phyloP scores from a whole-genome alignment of 2,329 filamentous ascomycete species.

The Stagonosporopsis tanaceti region DNA sequence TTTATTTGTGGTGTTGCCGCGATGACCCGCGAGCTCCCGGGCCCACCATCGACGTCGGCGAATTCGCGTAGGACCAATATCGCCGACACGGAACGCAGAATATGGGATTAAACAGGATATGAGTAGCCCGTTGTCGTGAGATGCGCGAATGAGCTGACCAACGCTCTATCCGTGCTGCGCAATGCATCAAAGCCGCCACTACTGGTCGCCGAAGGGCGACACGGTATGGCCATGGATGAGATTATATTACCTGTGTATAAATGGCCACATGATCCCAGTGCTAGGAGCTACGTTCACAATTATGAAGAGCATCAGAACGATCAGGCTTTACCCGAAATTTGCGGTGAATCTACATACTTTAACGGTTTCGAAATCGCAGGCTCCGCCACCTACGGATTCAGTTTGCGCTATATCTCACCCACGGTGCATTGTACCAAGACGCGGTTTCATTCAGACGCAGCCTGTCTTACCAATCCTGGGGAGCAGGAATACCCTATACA shows the following conservation, averaged over 20 bases:
- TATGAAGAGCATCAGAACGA: not conserved
- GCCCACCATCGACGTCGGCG: constrained; percentile 7
- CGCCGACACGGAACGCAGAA: constrained; percentile 7
- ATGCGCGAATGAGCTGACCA: not conserved
- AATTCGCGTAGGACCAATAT: constrained; percentile 6
- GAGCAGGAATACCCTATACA: no score
- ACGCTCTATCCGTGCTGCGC: not conserved
- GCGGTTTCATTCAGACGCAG: not conserved
- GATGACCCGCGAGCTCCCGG: not conserved
- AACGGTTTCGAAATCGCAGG: not conserved
- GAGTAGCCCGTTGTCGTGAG: not conserved
- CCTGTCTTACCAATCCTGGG: no score
- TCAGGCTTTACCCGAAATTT: not conserved
- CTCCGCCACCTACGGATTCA: not conserved
- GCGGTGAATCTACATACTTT: not conserved
- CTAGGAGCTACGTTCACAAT: not conserved
- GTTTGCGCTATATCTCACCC: not conserved
- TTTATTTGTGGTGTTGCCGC: not conserved
- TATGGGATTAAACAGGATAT: not conserved
- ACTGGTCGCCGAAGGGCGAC: constrained; percentile 11
- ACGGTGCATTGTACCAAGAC: not conserved
- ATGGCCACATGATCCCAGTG: not conserved
- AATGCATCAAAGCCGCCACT: not conserved
- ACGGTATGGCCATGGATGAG: not conserved
- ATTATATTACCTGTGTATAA: not conserved